Base-by-base conservation (phyloP, 805 yeast genomes). In the Yamadazyma scolyti region DNA sequence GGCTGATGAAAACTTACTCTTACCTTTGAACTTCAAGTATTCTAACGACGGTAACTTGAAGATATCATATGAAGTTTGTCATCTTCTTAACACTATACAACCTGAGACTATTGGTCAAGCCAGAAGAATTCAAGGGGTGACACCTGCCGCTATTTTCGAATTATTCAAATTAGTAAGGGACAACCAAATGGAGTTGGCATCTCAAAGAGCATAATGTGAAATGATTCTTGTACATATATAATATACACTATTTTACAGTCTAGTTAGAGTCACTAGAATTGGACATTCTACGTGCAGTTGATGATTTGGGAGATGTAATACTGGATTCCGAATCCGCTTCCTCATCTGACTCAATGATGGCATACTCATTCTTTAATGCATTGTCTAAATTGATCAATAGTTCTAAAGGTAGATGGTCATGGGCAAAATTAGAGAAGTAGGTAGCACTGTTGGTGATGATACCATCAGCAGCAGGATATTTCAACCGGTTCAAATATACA, bases 101-200 rank as follows among this genome's bases (percentile, higher is more conserved):
- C 98, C 98, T 0, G 75, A 76, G 32, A 93, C 97, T 0, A 76
- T 93, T 26, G 97, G 97, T 0, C 97, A 93, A 53, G 97, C 97
- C 0, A 72, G 95, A 52, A 69, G 97, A 44, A 82, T 90, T 9
- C 95, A 93, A 48, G 97, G 98, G 1, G 79, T 93, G 2, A 90
- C 97, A 0, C 96, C 97, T 0, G 90, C 96, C 0, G 93, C 96
- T 0, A 65, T 86, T 11, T 82, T 87, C 41, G 94, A 85, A 50
- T 65, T 89, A 27, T 84, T 79, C 50, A 67, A 79, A 39, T 52
- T 82, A 33, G 69, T 69, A 5, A 61, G 54, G 33, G 51, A 57
- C 13, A 50, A 42, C 11, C 65, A 60, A 37, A 32, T 21, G 4
- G 46, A 45, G 20, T 34, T 47, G 13, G 47, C 51, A 9, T 33